phyloP scores from a whole-genome alignment of 805 yeast species.

The Saturnispora zaruensis region DNA sequence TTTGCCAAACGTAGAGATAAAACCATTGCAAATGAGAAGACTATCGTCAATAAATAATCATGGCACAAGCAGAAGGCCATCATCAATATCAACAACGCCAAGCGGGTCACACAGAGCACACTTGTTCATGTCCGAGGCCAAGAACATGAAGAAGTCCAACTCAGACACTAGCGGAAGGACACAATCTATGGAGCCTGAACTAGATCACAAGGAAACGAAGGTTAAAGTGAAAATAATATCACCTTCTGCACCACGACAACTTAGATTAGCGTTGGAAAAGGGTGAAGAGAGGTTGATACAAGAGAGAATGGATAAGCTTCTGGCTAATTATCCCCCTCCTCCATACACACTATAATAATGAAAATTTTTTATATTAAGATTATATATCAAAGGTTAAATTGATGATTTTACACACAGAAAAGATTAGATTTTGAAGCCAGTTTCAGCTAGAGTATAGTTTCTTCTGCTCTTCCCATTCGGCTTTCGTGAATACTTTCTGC shows the following conservation, averaged over 20 bases:
- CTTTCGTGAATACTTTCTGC: slow-evolving; percentile 79
- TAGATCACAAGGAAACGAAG: neutral
- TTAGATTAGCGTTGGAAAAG: neutral
- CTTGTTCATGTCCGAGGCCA: neutral
- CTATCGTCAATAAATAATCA: neutral
- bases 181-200: neutral
- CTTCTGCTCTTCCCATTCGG: slow-evolving; percentile 63
- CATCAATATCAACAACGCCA: neutral
- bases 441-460: slow-evolving; percentile 16
- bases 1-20: neutral
- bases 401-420: neutral
- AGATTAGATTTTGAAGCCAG: neutral
- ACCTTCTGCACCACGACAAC: neutral
- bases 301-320: neutral
- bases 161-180: neutral
- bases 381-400: neutral
- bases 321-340: neutral
- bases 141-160: neutral
- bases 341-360: neutral
- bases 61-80: neutral
- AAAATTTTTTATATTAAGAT: neutral
- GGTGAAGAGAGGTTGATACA: neutral
- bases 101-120: neutral
- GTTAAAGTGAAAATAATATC: neutral
- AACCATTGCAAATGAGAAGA: neutral